These are phyloP conservation scores for Bipolaris oryzae DNA, from an alignment of 2,329 filamentous ascomycete genomes.

Conservation along the genomic window DNA sequence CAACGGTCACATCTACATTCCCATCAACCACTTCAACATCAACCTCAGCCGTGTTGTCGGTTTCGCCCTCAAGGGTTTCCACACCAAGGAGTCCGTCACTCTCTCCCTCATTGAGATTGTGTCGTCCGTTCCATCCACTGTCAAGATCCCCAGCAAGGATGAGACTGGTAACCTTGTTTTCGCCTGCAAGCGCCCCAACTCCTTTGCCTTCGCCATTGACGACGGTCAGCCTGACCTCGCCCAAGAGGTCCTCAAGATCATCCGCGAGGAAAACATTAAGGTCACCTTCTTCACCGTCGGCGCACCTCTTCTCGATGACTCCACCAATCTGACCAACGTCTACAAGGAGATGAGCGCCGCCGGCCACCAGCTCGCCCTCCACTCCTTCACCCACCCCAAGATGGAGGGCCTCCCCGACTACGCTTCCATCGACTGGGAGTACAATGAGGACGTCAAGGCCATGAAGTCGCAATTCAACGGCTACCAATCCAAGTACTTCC, in stretches of 20 bases:
- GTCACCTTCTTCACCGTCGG: conserved; percentile 77
- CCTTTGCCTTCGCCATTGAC: conserved; percentile 75
- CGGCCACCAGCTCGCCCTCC: conserved; percentile 72
- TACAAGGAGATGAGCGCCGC: conserved; percentile 67
- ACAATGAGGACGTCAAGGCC: conserved; percentile 62
- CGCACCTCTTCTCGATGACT: conserved; percentile 62
- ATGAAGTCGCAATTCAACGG: conserved; percentile 50
- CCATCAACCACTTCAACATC: conserved; percentile 69
- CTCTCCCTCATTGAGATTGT: conserved; percentile 68
- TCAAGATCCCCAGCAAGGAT: conserved; percentile 64
- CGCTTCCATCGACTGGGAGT: conserved; percentile 66
- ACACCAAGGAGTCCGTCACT: conserved; percentile 57
- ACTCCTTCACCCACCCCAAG: conserved; percentile 73
- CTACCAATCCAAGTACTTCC: conserved; percentile 62
- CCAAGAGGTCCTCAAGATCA: conserved; percentile 65
- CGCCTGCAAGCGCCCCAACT: conserved; percentile 69
- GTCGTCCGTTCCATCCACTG: conserved; percentile 57
- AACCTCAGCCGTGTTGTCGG: conserved; percentile 63
- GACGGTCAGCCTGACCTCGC: conserved; percentile 67
- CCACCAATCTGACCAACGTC: conserved; percentile 66
- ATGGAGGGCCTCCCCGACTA: conserved; percentile 63
- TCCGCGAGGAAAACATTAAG: conserved; percentile 66
- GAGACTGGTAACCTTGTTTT: conserved; percentile 67
- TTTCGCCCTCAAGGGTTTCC: conserved; percentile 69
- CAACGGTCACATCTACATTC: conserved; percentile 67